Conservation (phyloP, 495 filamentous ascomycete species). For the Neurospora discreta region DNA sequence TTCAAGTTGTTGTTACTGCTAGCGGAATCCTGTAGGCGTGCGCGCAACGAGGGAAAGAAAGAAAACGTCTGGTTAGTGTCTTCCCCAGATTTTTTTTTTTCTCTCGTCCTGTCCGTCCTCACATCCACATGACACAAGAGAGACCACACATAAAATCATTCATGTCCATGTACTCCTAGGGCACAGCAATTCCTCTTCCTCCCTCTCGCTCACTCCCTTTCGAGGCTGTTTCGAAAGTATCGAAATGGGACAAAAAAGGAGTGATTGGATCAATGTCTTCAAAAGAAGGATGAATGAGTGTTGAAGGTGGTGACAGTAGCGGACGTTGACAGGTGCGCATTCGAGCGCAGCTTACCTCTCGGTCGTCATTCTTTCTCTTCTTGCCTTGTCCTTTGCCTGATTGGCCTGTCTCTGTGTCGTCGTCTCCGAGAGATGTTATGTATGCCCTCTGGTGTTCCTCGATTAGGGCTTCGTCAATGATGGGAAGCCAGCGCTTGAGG, state of each 20-base stretch:
- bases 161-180: not conserved
- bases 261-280: not conserved
- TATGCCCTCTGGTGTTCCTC: slow-evolving; percentile 71
- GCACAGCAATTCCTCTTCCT: not conserved
- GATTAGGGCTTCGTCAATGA: slow-evolving; percentile 70
- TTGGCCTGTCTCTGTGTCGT: slow-evolving; percentile 43
- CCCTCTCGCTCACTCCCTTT: not conserved
- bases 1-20: slow-evolving; percentile 9
- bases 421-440: slow-evolving; percentile 37
- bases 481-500: slow-evolving; percentile 68
- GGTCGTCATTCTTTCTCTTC: slow-evolving; percentile 63
- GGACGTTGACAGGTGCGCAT: slow-evolving; percentile 11
- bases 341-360: slow-evolving; percentile 43
- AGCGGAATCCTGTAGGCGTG: slow-evolving; percentile 15
- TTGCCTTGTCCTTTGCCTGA: slow-evolving; percentile 30
- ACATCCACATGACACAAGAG: not conserved
- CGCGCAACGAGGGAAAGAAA: slow-evolving; percentile 7
- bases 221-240: not conserved
- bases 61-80: slow-evolving; percentile 19
- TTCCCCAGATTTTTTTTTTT: slow-evolving; percentile 4
- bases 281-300: not conserved
- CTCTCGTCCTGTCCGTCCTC: not conserved
- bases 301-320: slow-evolving; percentile 3
- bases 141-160: not conserved
- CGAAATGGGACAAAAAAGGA: not conserved